These are phyloP conservation scores for Schizophyllum amplum DNA, from an alignment of 1,284 basidiomycete species.

Conservation along the genomic window DNA sequence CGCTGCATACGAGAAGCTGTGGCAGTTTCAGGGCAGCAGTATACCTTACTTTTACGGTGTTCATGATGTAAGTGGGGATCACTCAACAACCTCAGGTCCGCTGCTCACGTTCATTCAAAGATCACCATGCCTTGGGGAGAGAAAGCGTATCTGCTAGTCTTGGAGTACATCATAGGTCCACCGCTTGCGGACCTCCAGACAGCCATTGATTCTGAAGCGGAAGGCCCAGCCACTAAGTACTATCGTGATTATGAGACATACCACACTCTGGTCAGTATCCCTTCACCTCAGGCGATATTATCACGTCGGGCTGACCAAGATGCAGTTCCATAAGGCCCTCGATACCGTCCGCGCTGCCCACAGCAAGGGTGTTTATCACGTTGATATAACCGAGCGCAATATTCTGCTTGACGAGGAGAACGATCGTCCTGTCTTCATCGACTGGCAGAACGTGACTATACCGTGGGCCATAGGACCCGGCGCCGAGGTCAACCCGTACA, in stretches of 20 bases:
- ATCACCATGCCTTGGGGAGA: background rate
- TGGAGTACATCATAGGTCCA: background rate
- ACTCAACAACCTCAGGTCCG: background rate
- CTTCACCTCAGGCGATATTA: no score
- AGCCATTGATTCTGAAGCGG: background rate
- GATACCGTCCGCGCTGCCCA: background rate
- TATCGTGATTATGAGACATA: background rate
- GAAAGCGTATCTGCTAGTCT: background rate
- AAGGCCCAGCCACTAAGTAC: background rate
- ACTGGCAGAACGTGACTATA: background rate
- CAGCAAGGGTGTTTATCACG: background rate
- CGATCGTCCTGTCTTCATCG: background rate
- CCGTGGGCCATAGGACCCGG: background rate
- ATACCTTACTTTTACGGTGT: background rate
- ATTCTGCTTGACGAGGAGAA: background rate
- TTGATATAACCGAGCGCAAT: background rate
- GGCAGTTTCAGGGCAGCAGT: background rate
- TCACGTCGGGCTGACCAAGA: no score
- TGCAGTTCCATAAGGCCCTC: background rate
- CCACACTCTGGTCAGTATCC: no score
- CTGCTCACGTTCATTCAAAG: background rate
- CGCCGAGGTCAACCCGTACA: background rate
- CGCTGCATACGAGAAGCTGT: background rate
- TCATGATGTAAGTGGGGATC: background rate
- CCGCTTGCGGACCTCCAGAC: background rate